phyloP scores from a whole-genome alignment of 352 stramenopile species.

The Pythium oligandrum region DNA sequence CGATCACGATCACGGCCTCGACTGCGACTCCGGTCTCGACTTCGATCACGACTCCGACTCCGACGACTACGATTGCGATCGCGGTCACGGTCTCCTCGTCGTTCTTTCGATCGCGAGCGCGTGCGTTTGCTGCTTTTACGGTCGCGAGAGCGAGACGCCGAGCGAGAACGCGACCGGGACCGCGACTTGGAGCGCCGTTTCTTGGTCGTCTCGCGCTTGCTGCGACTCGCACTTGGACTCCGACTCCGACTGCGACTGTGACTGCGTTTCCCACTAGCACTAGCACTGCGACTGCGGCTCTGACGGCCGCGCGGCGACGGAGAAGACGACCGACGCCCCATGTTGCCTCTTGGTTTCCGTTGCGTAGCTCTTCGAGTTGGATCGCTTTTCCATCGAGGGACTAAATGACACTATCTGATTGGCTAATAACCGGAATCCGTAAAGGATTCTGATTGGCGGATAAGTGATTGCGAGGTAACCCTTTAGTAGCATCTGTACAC shows the following conservation, averaged over 20 bases:
- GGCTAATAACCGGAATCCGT: too few relatives aligned
- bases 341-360: background rate
- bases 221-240: conserved; percentile 20
- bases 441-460: too few relatives aligned
- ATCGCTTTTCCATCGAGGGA: too few relatives aligned
- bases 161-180: conserved; percentile 4
- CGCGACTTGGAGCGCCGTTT: conserved; percentile 5
- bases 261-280: conserved; percentile 24
- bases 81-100: conserved; percentile 11
- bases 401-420: too few relatives aligned
- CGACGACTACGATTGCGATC: conserved; percentile 23
- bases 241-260: conserved; percentile 15
- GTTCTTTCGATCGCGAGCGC: conserved; percentile 21
- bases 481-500: too few relatives aligned
- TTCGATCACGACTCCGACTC: conserved; percentile 4
- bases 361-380: too few relatives aligned
- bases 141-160: conserved; percentile 14
- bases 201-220: conserved; percentile 3
- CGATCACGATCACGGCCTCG: conserved; percentile 9
- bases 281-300: conserved; percentile 18
- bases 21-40: conserved; percentile 6
- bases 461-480: too few relatives aligned
- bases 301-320: conserved; percentile 36
- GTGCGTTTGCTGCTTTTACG: conserved; percentile 32
- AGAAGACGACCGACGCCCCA: conserved; percentile 25